Evolutionary conservation across 148 eudicot genomes (phyloP), one percentile per base, ranked within the genome.

Genomic region (Rhododendron ferrugineum): DNA sequence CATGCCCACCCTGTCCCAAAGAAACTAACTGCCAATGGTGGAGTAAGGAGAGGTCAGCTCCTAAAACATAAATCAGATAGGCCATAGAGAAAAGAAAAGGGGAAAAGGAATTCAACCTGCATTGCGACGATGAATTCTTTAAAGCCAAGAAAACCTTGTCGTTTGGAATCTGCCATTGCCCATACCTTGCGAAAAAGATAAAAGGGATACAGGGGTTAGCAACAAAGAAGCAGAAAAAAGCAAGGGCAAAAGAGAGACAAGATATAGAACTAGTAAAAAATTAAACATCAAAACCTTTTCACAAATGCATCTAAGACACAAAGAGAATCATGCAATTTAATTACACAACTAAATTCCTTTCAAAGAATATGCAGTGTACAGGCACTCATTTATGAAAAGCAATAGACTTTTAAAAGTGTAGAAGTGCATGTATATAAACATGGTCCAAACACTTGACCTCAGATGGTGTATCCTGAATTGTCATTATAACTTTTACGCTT

Each of bases 131-230:
- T 87, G 60, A 96, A 96, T 90, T 96, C 98, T 86, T 86, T 90
- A 79, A 95, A 95, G 60, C 98, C 98, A 87, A 96, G 91, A 86
- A 90, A 95, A 32, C 99, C 99, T 90, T 95, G 95, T 86, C 98
- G 88, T 87, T 91, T 95, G 36, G 98, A 88, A 91, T 97, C 98
- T n/a, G 98, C 94, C 73, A 93, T 88, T 52, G 99, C 98, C 99
- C 99, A 97, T 42, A 97, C 93, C 99, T 96, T 79, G 79, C 11
- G 6, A 49, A 74, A 26, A 81, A 11, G 42, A 81, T 34, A 66
- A 44, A 42, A 56, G 30, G 37, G 28, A 32, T 15, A 62, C 18
- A 52, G n/a, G 36, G 40, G 46, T 40, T 74, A 74, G 78, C 46
- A 26, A 26, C 28, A 81, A 73, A 36, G 49, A 26, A 10, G 22